phyloP scores from a whole-genome alignment of 2,329 filamentous ascomycete species.

The Aureobasidium subglaciale region DNA sequence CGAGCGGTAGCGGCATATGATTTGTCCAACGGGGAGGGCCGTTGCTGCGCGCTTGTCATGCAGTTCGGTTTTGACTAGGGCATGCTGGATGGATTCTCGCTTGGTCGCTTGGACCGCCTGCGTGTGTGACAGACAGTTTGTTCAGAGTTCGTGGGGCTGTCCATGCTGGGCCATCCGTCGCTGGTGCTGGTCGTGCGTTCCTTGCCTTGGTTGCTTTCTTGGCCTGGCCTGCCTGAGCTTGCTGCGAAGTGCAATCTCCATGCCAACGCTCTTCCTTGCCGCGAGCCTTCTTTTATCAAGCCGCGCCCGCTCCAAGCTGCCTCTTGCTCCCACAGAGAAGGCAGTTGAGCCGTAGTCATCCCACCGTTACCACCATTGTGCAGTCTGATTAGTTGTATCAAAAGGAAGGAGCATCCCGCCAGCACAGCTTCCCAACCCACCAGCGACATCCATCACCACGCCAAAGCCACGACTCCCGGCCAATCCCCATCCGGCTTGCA shows the following conservation, averaged over 20 bases:
- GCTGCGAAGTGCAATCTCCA: slow-evolving; percentile 14
- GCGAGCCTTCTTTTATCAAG: slow-evolving; percentile 15
- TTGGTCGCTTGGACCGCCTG: neutral
- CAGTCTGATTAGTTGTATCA: neutral
- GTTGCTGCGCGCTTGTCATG: slow-evolving; percentile 15
- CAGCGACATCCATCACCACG: neutral
- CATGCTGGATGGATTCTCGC: slow-evolving; percentile 10
- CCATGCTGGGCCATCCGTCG: neutral
- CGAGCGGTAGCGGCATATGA: slow-evolving; percentile 13
- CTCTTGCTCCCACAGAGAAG: slow-evolving; percentile 7
- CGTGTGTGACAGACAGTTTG: slow-evolving; percentile 14
- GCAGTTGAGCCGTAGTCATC: slow-evolving; percentile 11
- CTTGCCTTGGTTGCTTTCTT: slow-evolving; percentile 15
- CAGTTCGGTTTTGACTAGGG: slow-evolving; percentile 11
- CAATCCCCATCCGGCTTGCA: neutral
- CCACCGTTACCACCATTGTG: slow-evolving; percentile 1
- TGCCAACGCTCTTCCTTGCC: slow-evolving; percentile 16
- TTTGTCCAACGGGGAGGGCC: slow-evolving; percentile 15
- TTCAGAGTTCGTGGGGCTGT: slow-evolving; percentile 15
- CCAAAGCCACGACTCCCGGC: neutral
- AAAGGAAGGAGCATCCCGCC: neutral
- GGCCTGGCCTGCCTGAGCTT: slow-evolving; percentile 15
- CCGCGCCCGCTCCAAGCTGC: slow-evolving; percentile 6
- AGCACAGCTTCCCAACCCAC: neutral
- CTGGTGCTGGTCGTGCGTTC: slow-evolving; percentile 11